Conservation (phyloP, 345 rosid genomes). For the Salix dunnii region DNA sequence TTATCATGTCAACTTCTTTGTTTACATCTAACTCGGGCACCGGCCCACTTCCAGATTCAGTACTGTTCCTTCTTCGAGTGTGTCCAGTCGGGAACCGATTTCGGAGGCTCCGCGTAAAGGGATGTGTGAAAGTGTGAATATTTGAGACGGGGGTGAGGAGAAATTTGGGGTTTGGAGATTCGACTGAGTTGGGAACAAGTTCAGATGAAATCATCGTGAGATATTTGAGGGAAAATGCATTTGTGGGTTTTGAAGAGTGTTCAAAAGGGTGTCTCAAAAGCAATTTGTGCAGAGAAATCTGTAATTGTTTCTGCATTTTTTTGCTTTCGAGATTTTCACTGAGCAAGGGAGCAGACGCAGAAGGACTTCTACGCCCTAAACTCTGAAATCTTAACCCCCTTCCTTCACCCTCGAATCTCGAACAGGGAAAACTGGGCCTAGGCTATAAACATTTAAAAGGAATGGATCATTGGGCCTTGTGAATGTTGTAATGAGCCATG, state of each 20-base stretch:
- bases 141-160: conserved; percentile 9
- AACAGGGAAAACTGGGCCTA: not conserved
- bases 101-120: conserved; percentile 6
- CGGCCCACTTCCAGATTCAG: conserved; percentile 31
- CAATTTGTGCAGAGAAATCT: conserved; percentile 32
- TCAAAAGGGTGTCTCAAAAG: conserved; percentile 27
- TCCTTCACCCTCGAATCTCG: too few relatives aligned
- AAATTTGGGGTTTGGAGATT: conserved; percentile 6
- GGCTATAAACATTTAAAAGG: not conserved
- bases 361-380: not conserved
- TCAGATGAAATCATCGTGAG: conserved; percentile 12
- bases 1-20: conserved; percentile 73
- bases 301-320: conserved; percentile 39
- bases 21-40: conserved; percentile 44
- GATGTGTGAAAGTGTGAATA: not conserved
- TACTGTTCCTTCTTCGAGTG: conserved; percentile 30
- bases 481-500: not conserved
- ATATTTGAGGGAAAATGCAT: conserved; percentile 11
- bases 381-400: not conserved
- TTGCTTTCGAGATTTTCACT: not conserved
- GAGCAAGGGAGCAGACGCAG: not conserved
- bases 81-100: not conserved
- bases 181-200: conserved; percentile 13
- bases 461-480: not conserved
- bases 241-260: conserved; percentile 22